A percentile compares a stretch with the other conserved stretches of the same genome.
Conservation (phyloP, 805 yeast genomes). For the Pichia gijzeniarum region DNA sequence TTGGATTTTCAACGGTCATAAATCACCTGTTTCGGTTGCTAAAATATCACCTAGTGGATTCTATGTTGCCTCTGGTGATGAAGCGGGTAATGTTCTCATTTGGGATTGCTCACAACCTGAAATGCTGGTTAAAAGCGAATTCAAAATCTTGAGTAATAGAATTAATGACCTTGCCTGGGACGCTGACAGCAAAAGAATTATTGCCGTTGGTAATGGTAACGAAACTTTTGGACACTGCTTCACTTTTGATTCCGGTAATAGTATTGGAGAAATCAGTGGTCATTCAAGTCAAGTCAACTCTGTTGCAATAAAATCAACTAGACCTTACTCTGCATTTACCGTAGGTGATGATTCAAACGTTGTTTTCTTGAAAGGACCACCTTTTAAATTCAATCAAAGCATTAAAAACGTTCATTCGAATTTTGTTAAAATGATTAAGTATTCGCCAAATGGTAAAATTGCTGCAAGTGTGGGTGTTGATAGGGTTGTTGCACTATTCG, state of each 20-base stretch:
- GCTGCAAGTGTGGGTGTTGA: conserved; percentile 84
- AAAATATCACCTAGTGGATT: conserved; percentile 84
- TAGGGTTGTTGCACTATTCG: conserved; percentile 67
- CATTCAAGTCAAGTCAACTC: conserved; percentile 81
- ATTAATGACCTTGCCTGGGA: conserved; percentile 90
- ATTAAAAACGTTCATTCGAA: conserved; percentile 70
- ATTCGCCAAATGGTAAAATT: conserved; percentile 72
- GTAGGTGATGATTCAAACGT: conserved; percentile 84
- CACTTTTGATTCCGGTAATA: conserved; percentile 90
- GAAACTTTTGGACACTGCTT: conserved; percentile 90
- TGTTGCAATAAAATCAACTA: conserved; percentile 71
- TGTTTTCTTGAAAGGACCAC: conserved; percentile 87
- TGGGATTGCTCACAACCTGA: conserved; percentile 68
- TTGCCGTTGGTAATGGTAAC: conserved; percentile 93
- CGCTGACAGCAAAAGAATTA: conserved; percentile 73
- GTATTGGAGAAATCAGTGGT: conserved; percentile 95
- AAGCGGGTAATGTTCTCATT: conserved; percentile 78
- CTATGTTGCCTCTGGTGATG: conserved; percentile 90
- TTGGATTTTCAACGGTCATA: conserved; percentile 56
- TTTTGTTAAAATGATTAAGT: conserved; percentile 74
- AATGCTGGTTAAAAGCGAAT: conserved; percentile 68
- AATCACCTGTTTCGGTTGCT: conserved; percentile 70
- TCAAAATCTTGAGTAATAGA: conserved; percentile 65
- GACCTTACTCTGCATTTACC: conserved; percentile 93
- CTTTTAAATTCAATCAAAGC: conserved; percentile 77